A percentile compares a stretch with the other conserved stretches of the same genome.
Evolutionary conservation across 2,329 filamentous ascomycete genomes (phyloP).

Genomic region (Paecilomyces niveus): DNA sequence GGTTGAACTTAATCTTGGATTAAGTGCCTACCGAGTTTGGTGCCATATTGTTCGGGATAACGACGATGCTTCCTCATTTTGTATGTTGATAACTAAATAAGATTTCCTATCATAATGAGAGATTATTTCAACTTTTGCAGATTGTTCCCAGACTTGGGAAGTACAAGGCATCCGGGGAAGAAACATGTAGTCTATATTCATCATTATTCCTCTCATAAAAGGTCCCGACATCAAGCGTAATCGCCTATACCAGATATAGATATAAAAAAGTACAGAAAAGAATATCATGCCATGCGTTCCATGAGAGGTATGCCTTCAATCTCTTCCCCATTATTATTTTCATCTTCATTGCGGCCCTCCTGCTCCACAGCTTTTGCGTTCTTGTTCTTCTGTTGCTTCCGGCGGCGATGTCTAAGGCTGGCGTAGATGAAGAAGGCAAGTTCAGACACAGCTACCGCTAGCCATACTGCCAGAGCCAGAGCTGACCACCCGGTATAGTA

Average conservation of each 20-base stretch:
- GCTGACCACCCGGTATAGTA: conserved; percentile 6
- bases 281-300: conserved; percentile 1
- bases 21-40: no score
- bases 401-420: conserved; percentile 2
- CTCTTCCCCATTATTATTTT: conserved; percentile 4
- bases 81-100: no score
- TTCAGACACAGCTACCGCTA: conserved; percentile 5
- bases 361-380: conserved; percentile 1
- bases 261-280: not conserved
- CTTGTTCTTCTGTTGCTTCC: conserved; percentile 2
- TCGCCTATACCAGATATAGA: not conserved
- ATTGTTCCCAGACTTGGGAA: no score
- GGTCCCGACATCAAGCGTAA: not conserved
- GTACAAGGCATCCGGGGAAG: not conserved
- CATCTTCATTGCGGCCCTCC: conserved; percentile 5
- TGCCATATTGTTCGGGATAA: no score
- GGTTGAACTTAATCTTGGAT: no score
- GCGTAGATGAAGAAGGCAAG: conserved; percentile 5
- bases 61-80: no score
- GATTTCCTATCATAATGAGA: no score
- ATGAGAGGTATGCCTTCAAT: conserved; percentile 8
- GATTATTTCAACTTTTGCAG: no score
- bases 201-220: not conserved
- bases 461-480: conserved; percentile 4
- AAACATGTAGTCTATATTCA: not conserved